Percentiles rank a stretch among this genome's conserved stretches.
phyloP scores from a whole-genome alignment of 2,329 filamentous ascomycete genomes.

The Coleophoma eucalyptorum region DNA sequence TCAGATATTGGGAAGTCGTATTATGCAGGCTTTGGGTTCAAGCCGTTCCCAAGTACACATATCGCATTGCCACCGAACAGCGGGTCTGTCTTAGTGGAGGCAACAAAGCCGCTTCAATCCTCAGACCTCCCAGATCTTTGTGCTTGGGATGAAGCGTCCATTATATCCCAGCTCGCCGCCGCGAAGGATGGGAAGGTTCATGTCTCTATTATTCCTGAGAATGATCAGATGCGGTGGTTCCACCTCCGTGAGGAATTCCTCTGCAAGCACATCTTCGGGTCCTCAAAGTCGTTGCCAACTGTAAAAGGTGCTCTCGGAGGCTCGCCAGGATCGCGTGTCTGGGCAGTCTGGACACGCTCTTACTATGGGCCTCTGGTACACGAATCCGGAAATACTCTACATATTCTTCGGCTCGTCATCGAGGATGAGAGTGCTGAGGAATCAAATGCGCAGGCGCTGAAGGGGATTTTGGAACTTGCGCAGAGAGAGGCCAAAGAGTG shows the following conservation, averaged over 20 bases:
- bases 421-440: conserved; percentile 44
- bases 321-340: conserved; percentile 51
- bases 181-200: conserved; percentile 38
- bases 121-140: conserved; percentile 60
- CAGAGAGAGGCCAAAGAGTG: conserved; percentile 68
- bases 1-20: conserved; percentile 84
- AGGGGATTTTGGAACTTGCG: conserved; percentile 62
- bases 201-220: conserved; percentile 66
- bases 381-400: conserved; percentile 58
- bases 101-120: conserved; percentile 42
- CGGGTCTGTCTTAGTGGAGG: conserved; percentile 18
- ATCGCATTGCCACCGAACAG: conserved; percentile 52
- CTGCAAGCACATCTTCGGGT: conserved; percentile 55
- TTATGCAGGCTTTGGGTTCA: conserved; percentile 77
- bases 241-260: conserved; percentile 80
- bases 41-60: conserved; percentile 67
- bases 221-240: conserved; percentile 70
- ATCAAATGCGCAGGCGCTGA: conserved; percentile 49
- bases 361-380: conserved; percentile 51
- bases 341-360: conserved; percentile 69
- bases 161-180: conserved; percentile 49
- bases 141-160: conserved; percentile 56
- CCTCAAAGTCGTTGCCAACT: conserved; percentile 38
- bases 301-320: conserved; percentile 68
- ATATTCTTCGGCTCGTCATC: conserved; percentile 65